Evolutionary conservation across 176 grass and related monocot genomes (phyloP).

Genomic region (Chloris gayana): DNA sequence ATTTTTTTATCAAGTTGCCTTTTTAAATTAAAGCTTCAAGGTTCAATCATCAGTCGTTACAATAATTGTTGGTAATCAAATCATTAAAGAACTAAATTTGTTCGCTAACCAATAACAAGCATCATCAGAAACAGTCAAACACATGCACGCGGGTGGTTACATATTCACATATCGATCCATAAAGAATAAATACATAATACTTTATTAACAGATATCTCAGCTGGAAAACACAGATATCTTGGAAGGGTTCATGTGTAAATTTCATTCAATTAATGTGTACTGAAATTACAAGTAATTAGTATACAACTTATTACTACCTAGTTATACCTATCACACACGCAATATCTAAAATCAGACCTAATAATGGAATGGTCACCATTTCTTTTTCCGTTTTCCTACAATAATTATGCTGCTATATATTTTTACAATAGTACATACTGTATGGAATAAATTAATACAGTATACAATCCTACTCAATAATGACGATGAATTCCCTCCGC

Average conservation of each 20-base stretch:
- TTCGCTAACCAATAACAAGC: not conserved
- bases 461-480: not conserved
- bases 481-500: not conserved
- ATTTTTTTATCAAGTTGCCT: not conserved
- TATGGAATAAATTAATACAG: not conserved
- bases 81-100: not conserved
- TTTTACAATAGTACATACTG: slow-evolving; percentile 38
- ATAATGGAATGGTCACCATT: not conserved
- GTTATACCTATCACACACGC: not conserved
- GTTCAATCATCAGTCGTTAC: not conserved
- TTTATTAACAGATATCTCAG: not conserved
- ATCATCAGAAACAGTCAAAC: not conserved
- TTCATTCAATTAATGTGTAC: slow-evolving; percentile 22
- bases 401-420: not conserved
- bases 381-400: not conserved
- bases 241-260: not conserved
- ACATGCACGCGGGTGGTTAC: not conserved
- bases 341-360: slow-evolving; percentile 43
- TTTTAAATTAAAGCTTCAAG: not conserved
- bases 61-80: not conserved
- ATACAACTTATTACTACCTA: not conserved
- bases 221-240: not conserved
- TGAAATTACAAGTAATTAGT: not conserved
- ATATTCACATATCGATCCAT: not conserved
- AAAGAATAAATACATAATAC: not conserved